Percentiles rank a stretch among this genome's conserved stretches.
phyloP scores from a whole-genome alignment of 2,329 filamentous ascomycete genomes.

The Aspergillus sp. region DNA sequence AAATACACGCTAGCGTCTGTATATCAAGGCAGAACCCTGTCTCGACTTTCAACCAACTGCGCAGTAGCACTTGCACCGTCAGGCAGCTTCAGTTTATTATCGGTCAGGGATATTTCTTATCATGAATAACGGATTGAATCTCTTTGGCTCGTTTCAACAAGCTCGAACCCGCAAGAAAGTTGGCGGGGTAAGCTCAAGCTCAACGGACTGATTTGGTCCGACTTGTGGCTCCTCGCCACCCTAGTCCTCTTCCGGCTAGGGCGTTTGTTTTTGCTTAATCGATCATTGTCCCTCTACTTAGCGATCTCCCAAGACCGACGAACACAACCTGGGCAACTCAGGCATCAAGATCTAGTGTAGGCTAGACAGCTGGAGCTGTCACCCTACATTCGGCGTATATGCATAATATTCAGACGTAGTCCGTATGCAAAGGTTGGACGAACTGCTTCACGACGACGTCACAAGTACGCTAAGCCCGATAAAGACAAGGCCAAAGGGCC shows the following conservation, averaged over 20 bases:
- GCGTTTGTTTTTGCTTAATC: background rate
- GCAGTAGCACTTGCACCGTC: background rate
- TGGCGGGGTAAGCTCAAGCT: constrained; percentile 16
- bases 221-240: constrained; percentile 11
- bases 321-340: background rate
- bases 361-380: too few species aligned
- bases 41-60: background rate
- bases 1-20: background rate
- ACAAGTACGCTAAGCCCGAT: constrained; percentile 23
- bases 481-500: background rate
- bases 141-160: background rate
- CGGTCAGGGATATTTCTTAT: background rate
- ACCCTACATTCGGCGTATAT: background rate
- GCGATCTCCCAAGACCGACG: too few species aligned
- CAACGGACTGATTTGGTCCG: constrained; percentile 23
- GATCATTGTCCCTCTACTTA: background rate
- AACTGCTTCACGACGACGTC: constrained; percentile 32
- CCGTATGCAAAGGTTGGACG: constrained; percentile 2
- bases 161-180: background rate
- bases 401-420: background rate
- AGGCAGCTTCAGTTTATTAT: background rate
- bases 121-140: background rate
- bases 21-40: background rate
- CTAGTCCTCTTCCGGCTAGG: constrained; percentile 1
- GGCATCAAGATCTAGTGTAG: background rate